These are phyloP conservation scores for Cucumis melo DNA, from an alignment of 306 rosid genomes.

Conservation along the genomic window DNA sequence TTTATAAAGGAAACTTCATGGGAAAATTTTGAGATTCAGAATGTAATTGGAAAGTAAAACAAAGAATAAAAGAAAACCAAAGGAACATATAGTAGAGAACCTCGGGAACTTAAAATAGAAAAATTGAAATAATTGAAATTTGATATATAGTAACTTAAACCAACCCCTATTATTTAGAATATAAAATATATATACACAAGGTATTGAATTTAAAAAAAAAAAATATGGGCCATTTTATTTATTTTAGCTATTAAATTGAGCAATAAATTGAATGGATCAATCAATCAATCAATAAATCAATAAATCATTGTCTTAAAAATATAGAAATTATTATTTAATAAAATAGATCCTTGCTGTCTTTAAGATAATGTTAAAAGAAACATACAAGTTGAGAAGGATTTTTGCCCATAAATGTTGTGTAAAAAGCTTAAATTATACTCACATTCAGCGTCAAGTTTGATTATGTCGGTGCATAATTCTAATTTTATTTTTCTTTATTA, in stretches of 20 bases:
- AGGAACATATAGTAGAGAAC: too few species aligned
- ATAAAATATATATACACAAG: too few species aligned
- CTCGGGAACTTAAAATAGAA: neutral
- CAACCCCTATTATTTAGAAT: neutral
- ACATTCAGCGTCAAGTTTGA: neutral
- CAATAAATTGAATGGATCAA: neutral
- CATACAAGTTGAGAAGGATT: neutral
- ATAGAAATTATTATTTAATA: neutral
- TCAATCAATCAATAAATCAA: neutral
- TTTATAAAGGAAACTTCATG: neutral
- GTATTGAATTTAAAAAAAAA: neutral
- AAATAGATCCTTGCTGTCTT: neutral
- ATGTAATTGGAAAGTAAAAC: neutral
- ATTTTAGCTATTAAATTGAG: neutral
- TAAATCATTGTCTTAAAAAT: neutral
- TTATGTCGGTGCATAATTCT: constrained; percentile 2
- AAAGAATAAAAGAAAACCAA: neutral
- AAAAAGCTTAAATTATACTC: neutral
- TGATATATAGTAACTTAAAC: neutral
- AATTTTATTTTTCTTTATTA: too few species aligned
- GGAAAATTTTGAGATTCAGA: neutral
- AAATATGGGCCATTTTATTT: neutral
- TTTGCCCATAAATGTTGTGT: neutral
- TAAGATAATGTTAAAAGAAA: neutral
- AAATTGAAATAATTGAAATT: neutral